Evolutionary conservation across 75 land plant genomes (phyloP).

Genomic region (Chamaecyparis obtusa): DNA sequence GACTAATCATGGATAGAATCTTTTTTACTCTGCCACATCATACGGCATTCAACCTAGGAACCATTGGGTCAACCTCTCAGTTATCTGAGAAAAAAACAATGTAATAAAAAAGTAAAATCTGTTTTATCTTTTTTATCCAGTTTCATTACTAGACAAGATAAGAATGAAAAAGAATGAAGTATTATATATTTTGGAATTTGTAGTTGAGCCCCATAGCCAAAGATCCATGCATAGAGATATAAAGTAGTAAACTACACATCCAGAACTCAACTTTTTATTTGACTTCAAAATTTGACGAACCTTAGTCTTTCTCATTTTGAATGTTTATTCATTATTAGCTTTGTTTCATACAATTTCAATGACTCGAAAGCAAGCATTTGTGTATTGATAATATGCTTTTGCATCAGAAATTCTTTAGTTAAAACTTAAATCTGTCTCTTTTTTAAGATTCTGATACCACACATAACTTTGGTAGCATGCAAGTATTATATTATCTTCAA

Average conservation of each 20-base stretch:
- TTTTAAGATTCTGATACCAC: background rate
- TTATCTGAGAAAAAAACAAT: too few species aligned
- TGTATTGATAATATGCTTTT: background rate
- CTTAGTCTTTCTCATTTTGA: too few species aligned
- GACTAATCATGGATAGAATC: background rate
- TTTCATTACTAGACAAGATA: too few species aligned
- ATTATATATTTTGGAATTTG: too few species aligned
- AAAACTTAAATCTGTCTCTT: too few species aligned
- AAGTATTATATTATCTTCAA: background rate
- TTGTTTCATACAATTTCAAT: background rate
- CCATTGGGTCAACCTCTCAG: too few species aligned
- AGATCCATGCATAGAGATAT: background rate
- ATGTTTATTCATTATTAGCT: background rate
- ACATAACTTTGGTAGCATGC: background rate
- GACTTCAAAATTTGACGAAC: background rate
- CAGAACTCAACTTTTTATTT: background rate
- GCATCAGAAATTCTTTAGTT: background rate
- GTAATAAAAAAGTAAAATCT: too few species aligned
- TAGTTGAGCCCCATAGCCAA: background rate
- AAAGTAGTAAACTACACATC: too few species aligned
- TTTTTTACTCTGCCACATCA: background rate
- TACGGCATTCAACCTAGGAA: background rate
- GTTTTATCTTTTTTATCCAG: too few species aligned
- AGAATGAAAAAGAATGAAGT: too few species aligned
- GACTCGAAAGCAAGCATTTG: background rate